A percentile compares a stretch with the other conserved stretches of the same genome.
Evolutionary conservation across 495 filamentous ascomycete genomes (phyloP).

Genomic region (Penicillium atrosanguineum): DNA sequence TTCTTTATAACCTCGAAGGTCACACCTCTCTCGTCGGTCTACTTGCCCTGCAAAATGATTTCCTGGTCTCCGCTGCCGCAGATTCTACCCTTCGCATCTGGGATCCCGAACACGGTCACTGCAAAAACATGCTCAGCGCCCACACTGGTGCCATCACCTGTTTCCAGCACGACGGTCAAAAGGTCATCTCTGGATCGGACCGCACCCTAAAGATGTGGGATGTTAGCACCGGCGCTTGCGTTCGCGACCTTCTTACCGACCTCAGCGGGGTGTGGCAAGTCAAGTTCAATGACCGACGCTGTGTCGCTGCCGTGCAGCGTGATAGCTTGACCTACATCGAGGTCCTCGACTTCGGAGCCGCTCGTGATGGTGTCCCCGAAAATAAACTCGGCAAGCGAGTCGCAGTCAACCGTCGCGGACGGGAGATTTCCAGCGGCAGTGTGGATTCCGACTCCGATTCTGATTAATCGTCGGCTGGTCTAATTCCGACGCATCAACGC

Average conservation of each 20-base stretch:
- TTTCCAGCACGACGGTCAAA: conserved; percentile 96
- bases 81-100: conserved; percentile 95
- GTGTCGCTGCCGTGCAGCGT: conserved; percentile 94
- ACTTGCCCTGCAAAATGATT: conserved; percentile 81
- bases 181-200: conserved; percentile 95
- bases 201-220: conserved; percentile 99
- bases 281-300: conserved; percentile 92
- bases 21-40: conserved; percentile 92
- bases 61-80: conserved; percentile 90
- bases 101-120: conserved; percentile 92
- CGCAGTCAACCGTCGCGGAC: conserved; percentile 63
- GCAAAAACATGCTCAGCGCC: conserved; percentile 82
- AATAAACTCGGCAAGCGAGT: conserved; percentile 77
- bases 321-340: conserved; percentile 92
- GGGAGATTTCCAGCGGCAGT: conserved; percentile 36
- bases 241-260: conserved; percentile 93
- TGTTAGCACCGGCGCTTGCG: conserved; percentile 84
- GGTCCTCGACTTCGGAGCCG: conserved; percentile 90
- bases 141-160: conserved; percentile 98
- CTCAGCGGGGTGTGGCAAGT: conserved; percentile 98
- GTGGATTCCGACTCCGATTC: conserved; percentile 45
- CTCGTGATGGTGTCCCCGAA: conserved; percentile 72
- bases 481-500: background rate
- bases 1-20: conserved; percentile 88
- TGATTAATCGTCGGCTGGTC: conserved; percentile 16